phyloP scores from a whole-genome alignment of 495 filamentous ascomycete genomes.

The Rostrohypoxylon terebratum region DNA sequence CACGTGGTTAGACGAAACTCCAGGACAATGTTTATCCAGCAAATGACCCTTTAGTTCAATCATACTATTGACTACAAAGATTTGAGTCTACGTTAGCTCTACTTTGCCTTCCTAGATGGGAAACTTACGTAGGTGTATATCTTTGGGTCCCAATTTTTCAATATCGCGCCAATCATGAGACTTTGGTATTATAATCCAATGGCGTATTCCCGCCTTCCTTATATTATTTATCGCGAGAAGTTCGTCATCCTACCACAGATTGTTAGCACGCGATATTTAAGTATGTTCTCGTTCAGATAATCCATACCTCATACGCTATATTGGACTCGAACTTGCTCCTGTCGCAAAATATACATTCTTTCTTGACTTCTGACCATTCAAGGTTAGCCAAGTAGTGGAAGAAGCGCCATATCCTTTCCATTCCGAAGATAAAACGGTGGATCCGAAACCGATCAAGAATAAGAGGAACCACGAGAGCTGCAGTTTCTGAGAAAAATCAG shows the following conservation, averaged over 20 bases:
- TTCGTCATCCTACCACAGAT: conserved; percentile 21
- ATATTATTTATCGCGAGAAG: conserved; percentile 36
- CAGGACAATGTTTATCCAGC: conserved; percentile 19
- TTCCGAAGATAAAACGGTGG: not conserved
- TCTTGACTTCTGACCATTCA: conserved; percentile 33
- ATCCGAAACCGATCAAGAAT: not conserved
- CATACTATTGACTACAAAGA: conserved; percentile 16
- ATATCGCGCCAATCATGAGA: conserved; percentile 32
- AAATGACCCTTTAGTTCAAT: conserved; percentile 8
- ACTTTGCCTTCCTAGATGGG: not conserved
- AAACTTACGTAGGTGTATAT: conserved; percentile 8
- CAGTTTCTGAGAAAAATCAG: no score
- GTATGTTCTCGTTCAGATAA: not conserved
- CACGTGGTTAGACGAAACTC: conserved; percentile 11
- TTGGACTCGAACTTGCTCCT: conserved; percentile 28
- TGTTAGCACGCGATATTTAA: not conserved
- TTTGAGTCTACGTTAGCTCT: not conserved
- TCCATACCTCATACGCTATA: conserved; percentile 35
- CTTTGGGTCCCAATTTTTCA: conserved; percentile 19
- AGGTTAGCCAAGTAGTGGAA: conserved; percentile 32
- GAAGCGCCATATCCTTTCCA: conserved; percentile 10
- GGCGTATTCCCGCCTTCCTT: conserved; percentile 17
- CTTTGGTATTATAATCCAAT: conserved; percentile 43
- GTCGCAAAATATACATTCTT: conserved; percentile 35
- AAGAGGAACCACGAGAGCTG: no score